phyloP scores from a whole-genome alignment of 177 flowering plant genomes.

The Vitis hybrid region DNA sequence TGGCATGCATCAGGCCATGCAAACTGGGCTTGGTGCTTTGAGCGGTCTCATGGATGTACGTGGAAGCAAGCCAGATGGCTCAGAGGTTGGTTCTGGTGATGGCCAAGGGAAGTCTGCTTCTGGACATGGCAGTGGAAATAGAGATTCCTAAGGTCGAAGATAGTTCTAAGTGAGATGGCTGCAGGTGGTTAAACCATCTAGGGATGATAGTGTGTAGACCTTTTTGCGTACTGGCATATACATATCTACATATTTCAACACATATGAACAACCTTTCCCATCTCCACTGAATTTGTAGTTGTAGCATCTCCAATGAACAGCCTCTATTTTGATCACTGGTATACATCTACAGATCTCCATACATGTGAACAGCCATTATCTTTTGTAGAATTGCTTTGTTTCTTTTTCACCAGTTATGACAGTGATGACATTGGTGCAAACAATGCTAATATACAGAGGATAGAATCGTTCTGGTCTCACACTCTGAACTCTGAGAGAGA shows the following conservation, averaged over 20 bases:
- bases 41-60: constrained; percentile 13
- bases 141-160: not conserved
- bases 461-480: not conserved
- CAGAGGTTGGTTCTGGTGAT: constrained; percentile 15
- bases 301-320: too few species aligned
- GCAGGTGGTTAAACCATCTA: too few species aligned
- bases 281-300: too few species aligned
- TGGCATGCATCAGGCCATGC: constrained; percentile 22
- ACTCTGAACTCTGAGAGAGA: too few species aligned
- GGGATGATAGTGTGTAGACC: too few species aligned
- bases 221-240: too few species aligned
- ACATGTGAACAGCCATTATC: too few species aligned
- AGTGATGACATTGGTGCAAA: not conserved
- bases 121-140: constrained; percentile 5
- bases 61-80: constrained; percentile 23
- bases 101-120: constrained; percentile 16
- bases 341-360: too few species aligned
- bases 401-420: not conserved
- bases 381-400: too few species aligned
- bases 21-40: constrained; percentile 13
- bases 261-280: too few species aligned
- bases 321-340: too few species aligned
- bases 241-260: too few species aligned
- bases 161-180: not conserved
- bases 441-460: not conserved